Evolutionary conservation across 768 basidiomycete species (phyloP).

Genomic region (Boletus rubescentipes): DNA sequence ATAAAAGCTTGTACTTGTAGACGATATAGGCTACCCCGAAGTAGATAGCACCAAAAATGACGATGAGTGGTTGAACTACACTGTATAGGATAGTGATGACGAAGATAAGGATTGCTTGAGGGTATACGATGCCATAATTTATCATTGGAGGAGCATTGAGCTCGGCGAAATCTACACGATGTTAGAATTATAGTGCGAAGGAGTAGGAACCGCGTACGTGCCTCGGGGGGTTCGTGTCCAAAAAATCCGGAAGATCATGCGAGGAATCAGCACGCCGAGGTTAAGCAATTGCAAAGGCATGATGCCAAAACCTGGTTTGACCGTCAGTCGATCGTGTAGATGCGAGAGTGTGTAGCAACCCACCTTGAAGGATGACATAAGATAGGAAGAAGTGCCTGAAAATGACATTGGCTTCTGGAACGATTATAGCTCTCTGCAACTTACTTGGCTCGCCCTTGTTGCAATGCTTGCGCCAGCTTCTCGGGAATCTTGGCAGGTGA

Average conservation of each 20-base stretch:
- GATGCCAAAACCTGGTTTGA: conserved; percentile 70
- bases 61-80: conserved; percentile 91
- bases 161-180: conserved; percentile 82
- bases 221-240: conserved; percentile 90
- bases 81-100: conserved; percentile 94
- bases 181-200: not conserved
- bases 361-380: conserved; percentile 85
- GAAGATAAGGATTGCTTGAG: conserved; percentile 94
- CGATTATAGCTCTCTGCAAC: conserved; percentile 9
- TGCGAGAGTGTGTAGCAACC: conserved; percentile 20
- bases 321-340: conserved; percentile 2
- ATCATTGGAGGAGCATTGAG: conserved; percentile 97
- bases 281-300: conserved; percentile 97
- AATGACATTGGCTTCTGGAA: conserved; percentile 8
- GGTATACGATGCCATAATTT: conserved; percentile 96
- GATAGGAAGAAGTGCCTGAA: conserved; percentile 78
- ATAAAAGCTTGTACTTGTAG: conserved; percentile 97
- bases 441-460: conserved; percentile 71
- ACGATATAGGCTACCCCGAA: conserved; percentile 96
- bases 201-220: conserved; percentile 29
- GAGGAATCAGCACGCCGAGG: conserved; percentile 82
- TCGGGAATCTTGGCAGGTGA: conserved; percentile 93
- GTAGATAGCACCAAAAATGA: conserved; percentile 93
- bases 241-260: conserved; percentile 70
- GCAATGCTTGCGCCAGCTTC: conserved; percentile 83